These are phyloP conservation scores for Irpex lacteus DNA, from an alignment of 1,284 basidiomycete genomes.

Conservation along the genomic window DNA sequence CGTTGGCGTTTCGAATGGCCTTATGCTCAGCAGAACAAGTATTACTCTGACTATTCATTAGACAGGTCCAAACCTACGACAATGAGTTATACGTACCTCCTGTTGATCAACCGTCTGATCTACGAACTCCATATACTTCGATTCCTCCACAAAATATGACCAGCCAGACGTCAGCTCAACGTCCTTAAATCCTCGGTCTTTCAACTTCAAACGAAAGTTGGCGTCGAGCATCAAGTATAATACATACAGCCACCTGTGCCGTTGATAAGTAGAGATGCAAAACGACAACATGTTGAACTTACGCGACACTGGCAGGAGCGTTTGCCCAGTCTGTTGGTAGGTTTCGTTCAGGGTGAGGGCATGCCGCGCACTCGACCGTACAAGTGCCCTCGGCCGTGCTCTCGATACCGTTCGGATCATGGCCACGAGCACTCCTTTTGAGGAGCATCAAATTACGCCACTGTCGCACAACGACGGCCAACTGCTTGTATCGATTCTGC, in stretches of 20 bases:
- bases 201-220: conserved; percentile 27
- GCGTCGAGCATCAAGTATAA: conserved; percentile 26
- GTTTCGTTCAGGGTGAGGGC: conserved; percentile 26
- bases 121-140: conserved; percentile 19
- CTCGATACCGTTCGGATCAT: conserved; percentile 16
- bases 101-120: conserved; percentile 5
- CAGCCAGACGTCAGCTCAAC: conserved; percentile 23
- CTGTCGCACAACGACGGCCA: conserved; percentile 8
- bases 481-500: neutral
- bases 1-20: conserved; percentile 5
- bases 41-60: neutral
- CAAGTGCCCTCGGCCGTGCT: conserved; percentile 16
- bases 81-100: conserved; percentile 12
- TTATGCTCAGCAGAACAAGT: conserved; percentile 5
- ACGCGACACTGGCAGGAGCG: neutral
- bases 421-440: conserved; percentile 20
- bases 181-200: conserved; percentile 21
- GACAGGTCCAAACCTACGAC: neutral
- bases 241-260: conserved; percentile 22
- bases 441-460: conserved; percentile 20
- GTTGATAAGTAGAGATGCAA: neutral
- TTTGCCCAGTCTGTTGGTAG: conserved; percentile 26
- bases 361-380: conserved; percentile 27
- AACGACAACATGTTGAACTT: neutral
- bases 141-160: conserved; percentile 27